phyloP scores from a whole-genome alignment of 2,329 filamentous ascomycete genomes.

The Cytospora leucostoma region DNA sequence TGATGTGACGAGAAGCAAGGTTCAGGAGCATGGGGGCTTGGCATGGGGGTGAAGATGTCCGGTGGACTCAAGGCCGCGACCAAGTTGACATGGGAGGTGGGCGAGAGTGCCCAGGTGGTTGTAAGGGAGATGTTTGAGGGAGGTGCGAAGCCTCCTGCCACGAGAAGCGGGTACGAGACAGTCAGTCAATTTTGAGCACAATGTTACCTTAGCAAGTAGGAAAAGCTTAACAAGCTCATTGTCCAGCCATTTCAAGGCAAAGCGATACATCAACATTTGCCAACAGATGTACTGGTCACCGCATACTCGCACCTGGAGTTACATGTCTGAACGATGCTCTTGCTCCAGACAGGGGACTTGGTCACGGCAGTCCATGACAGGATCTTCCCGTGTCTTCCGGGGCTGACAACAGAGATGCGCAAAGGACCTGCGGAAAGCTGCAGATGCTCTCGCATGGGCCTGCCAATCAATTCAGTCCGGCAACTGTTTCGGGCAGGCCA shows the following conservation, averaged over 20 bases:
- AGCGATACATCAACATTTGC: background rate
- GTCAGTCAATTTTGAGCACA: conserved; percentile 3
- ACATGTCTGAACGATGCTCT: background rate
- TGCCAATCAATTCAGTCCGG: conserved; percentile 18
- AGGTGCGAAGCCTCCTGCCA: conserved; percentile 11
- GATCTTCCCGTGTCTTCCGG: conserved; percentile 4
- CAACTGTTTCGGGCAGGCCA: conserved; percentile 11
- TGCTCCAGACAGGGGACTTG: background rate
- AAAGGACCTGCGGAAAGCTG: conserved; percentile 18
- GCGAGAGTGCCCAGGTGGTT: background rate
- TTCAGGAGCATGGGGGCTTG: conserved; percentile 3
- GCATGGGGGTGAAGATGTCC: conserved; percentile 7
- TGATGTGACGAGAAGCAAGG: conserved; percentile 1
- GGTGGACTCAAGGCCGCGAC: conserved; percentile 4
- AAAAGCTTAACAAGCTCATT: conserved; percentile 12
- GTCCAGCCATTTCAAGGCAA: conserved; percentile 9
- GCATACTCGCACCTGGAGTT: background rate
- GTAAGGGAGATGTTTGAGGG: conserved; percentile 9
- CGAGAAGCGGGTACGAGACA: conserved; percentile 12
- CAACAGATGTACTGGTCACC: background rate
- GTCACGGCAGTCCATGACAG: background rate
- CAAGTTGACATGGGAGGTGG: background rate
- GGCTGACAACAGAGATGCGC: conserved; percentile 17
- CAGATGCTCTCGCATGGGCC: conserved; percentile 12
- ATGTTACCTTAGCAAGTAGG: background rate